phyloP scores from a whole-genome alignment of 257 asterid genomes.

The Primulina eburnea region DNA sequence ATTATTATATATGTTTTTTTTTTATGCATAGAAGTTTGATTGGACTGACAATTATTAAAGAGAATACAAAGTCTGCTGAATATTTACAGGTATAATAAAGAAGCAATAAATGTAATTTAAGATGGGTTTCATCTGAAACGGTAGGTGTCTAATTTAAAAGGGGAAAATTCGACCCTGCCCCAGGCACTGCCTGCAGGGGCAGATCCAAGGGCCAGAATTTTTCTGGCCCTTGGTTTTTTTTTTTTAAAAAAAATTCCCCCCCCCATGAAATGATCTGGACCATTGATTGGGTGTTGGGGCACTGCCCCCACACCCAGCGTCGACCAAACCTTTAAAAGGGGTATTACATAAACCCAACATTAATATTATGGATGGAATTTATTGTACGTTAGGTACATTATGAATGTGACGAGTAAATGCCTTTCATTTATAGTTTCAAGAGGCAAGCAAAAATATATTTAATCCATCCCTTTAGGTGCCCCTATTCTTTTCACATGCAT shows the following conservation, averaged over 20 bases:
- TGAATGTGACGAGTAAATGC: constrained; percentile 46
- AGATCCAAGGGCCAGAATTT: too few relatives aligned
- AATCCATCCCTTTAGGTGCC: constrained; percentile 33
- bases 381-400: constrained; percentile 51
- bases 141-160: constrained; percentile 30
- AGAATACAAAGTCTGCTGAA: constrained; percentile 5
- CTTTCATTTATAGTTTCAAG: constrained; percentile 31
- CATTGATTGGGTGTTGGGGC: too few relatives aligned
- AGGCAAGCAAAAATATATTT: constrained; percentile 26
- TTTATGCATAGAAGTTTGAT: background rate
- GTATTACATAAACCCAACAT: constrained; percentile 18
- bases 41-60: background rate
- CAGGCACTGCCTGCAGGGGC: too few relatives aligned
- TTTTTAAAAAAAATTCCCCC: too few relatives aligned
- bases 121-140: constrained; percentile 27
- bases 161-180: too few relatives aligned
- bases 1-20: too few relatives aligned
- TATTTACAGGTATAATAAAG: background rate
- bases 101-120: constrained; percentile 17
- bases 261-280: too few relatives aligned
- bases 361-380: constrained; percentile 21
- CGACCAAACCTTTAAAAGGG: too few relatives aligned
- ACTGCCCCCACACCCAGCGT: too few relatives aligned
- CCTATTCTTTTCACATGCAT: constrained; percentile 29
- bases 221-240: too few relatives aligned